Evolutionary conservation across 345 rosid genomes (phyloP).

Genomic region (Eutrema heterophyllum): DNA sequence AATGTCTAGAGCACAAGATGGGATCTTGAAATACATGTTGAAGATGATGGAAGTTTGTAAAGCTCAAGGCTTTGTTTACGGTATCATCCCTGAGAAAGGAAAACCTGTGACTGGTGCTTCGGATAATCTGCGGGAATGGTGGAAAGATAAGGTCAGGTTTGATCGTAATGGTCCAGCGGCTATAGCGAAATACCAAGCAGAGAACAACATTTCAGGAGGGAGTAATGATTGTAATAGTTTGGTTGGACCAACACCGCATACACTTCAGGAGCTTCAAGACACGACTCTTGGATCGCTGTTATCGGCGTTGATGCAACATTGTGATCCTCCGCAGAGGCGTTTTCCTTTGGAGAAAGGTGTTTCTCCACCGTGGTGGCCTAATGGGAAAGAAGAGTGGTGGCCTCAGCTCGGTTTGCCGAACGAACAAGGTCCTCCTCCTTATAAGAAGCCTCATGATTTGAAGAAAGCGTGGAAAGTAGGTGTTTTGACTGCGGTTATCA

Average conservation of each 20-base stretch:
- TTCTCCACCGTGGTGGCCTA: conserved; percentile 90
- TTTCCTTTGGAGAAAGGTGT: conserved; percentile 82
- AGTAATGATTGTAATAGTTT: conserved; percentile 33
- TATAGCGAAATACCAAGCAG: conserved; percentile 54
- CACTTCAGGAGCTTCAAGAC: conserved; percentile 70
- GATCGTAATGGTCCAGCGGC: conserved; percentile 88
- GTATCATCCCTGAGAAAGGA: conserved; percentile 85
- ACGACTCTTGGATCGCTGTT: conserved; percentile 82
- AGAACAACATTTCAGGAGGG: conserved; percentile 41
- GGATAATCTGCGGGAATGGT: conserved; percentile 83
- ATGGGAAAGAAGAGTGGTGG: conserved; percentile 83
- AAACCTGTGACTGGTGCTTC: conserved; percentile 92
- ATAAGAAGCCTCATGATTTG: conserved; percentile 84
- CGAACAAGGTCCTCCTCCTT: conserved; percentile 78
- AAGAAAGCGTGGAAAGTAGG: conserved; percentile 86
- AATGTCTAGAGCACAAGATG: conserved; percentile 87
- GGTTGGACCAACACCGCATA: conserved; percentile 46
- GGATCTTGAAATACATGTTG: conserved; percentile 75
- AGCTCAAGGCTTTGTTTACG: conserved; percentile 84
- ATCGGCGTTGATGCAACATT: conserved; percentile 82
- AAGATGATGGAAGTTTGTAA: conserved; percentile 91
- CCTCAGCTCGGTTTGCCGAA: conserved; percentile 49
- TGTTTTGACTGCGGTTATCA: conserved; percentile 74
- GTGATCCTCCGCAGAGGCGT: conserved; percentile 81
- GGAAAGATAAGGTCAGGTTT: conserved; percentile 86